phyloP scores from a whole-genome alignment of 176 grass and related monocot species.

The Bothriochloa decipiens region DNA sequence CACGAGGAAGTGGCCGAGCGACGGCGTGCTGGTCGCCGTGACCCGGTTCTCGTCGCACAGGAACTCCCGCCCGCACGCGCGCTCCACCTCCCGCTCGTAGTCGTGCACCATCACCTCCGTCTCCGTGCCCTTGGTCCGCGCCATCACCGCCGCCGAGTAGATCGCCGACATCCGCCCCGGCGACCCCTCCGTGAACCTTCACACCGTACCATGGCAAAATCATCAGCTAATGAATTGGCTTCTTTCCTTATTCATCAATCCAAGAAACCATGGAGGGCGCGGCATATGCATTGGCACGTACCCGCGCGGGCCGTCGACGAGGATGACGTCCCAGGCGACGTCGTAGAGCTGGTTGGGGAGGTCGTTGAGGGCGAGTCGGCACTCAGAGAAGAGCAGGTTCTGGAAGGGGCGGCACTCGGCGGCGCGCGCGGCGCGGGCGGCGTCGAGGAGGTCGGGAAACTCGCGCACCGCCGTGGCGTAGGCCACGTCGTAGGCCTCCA shows the following conservation, averaged over 20 bases:
- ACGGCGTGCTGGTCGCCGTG: slow-evolving; percentile 40
- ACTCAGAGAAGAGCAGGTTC: slow-evolving; percentile 96
- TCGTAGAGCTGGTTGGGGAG: slow-evolving; percentile 92
- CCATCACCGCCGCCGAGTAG: slow-evolving; percentile 83
- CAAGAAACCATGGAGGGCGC: background rate
- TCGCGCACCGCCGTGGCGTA: slow-evolving; percentile 82
- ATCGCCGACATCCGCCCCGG: slow-evolving; percentile 89
- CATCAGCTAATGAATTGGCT: background rate
- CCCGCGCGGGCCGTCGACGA: slow-evolving; percentile 91
- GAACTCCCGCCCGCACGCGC: slow-evolving; percentile 63
- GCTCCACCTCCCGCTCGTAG: slow-evolving; percentile 73
- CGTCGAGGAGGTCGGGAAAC: slow-evolving; percentile 54
- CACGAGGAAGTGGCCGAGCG: slow-evolving; percentile 71
- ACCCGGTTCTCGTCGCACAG: slow-evolving; percentile 70
- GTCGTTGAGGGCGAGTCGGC: slow-evolving; percentile 85
- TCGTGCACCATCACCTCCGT: slow-evolving; percentile 92
- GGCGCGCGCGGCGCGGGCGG: slow-evolving; percentile 40
- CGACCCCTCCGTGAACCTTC: slow-evolving; percentile 47
- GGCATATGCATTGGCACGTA: background rate
- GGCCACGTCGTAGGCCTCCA: slow-evolving; percentile 90
- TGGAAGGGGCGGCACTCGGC: slow-evolving; percentile 90
- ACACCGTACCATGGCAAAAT: background rate
- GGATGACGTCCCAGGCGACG: slow-evolving; percentile 86
- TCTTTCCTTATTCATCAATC: background rate
- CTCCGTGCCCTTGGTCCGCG: slow-evolving; percentile 49